A percentile compares a stretch with the other conserved stretches of the same genome.
Evolutionary conservation across 306 rosid species (phyloP).

Genomic region (Benincasa hispida): DNA sequence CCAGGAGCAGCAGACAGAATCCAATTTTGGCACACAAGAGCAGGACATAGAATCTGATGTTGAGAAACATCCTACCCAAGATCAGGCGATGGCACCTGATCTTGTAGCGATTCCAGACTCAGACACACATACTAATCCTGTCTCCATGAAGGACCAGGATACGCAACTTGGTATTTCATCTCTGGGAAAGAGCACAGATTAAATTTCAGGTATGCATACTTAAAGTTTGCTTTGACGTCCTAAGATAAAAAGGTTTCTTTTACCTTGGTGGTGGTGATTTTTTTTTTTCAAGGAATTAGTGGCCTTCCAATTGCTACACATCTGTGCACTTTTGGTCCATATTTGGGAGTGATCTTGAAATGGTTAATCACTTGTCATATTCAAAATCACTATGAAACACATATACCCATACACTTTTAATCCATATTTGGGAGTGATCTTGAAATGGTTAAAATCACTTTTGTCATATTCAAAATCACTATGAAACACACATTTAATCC

Average conservation of each 20-base stretch:
- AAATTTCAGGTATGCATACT: conserved; percentile 1
- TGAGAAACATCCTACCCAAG: neutral
- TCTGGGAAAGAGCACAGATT: neutral
- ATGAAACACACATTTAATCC: too few relatives aligned
- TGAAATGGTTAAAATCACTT: too few relatives aligned
- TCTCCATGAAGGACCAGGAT: neutral
- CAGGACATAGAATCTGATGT: neutral
- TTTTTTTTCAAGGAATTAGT: neutral
- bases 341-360: too few relatives aligned
- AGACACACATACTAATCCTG: neutral
- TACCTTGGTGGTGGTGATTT: neutral
- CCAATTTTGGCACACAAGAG: neutral
- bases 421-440: too few relatives aligned
- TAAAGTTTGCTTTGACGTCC: neutral
- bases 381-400: too few relatives aligned
- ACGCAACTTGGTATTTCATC: neutral
- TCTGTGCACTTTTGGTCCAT: neutral
- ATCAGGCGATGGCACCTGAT: neutral
- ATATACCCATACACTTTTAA: too few relatives aligned
- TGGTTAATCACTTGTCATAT: too few relatives aligned
- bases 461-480: too few relatives aligned
- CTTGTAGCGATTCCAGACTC: neutral
- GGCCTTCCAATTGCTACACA: neutral
- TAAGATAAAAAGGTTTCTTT: neutral
- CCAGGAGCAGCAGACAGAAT: neutral